Evolutionary conservation across 2,329 filamentous ascomycete species (phyloP).

Genomic region (Fusarium poae): DNA sequence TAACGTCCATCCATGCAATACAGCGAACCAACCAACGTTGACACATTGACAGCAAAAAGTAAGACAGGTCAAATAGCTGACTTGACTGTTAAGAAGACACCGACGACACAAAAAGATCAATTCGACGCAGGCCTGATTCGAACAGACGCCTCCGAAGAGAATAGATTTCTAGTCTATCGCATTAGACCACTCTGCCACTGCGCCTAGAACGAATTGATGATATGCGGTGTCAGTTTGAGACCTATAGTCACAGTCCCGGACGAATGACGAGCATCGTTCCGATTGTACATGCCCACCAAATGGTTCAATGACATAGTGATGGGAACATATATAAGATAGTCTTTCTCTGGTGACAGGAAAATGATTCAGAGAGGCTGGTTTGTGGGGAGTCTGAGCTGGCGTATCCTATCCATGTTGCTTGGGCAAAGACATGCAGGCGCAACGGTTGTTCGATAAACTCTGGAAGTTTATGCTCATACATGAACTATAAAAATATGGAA

Average conservation of each 20-base stretch:
- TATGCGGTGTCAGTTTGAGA: fast-evolving
- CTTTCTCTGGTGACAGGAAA: not conserved
- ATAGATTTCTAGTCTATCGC: slow-evolving; percentile 50
- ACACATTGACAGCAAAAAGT: slow-evolving; percentile 7
- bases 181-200: slow-evolving; percentile 50
- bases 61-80: not conserved
- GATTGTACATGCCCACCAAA: not conserved
- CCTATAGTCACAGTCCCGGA: fast-evolving
- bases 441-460: not conserved
- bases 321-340: not conserved
- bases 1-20: not conserved
- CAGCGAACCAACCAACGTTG: not conserved
- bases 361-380: too few species aligned
- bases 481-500: not conserved
- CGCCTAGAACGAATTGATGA: slow-evolving; percentile 34
- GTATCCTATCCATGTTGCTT: not conserved
- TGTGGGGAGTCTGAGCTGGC: not conserved
- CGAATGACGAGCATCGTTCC: not conserved
- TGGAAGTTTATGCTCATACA: not conserved
- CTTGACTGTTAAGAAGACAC: not conserved
- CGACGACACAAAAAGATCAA: slow-evolving; percentile 20
- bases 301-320: too few species aligned
- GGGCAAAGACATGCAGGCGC: not conserved
- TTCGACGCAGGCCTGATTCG: slow-evolving; percentile 48
- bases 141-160: slow-evolving; percentile 49